These are phyloP conservation scores for Mycena indigotica DNA, from an alignment of 768 basidiomycete species.

Conservation along the genomic window DNA sequence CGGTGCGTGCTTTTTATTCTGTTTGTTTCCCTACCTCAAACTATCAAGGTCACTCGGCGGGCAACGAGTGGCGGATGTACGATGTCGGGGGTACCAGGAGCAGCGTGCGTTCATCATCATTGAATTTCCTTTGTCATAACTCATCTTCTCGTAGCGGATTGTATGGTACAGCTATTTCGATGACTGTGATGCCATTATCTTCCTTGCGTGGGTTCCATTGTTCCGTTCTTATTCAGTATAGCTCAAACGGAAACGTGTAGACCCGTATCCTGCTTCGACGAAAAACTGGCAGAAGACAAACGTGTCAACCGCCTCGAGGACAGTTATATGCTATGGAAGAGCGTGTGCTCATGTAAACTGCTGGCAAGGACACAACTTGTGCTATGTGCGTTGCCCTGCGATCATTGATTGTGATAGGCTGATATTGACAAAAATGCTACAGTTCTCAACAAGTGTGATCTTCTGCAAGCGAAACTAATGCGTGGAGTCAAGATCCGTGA, in stretches of 20 bases:
- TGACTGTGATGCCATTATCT: constrained; percentile 81
- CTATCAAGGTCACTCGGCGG: constrained; percentile 54
- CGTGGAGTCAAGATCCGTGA: constrained; percentile 67
- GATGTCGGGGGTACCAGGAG: constrained; percentile 80
- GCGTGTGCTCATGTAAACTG: constrained; percentile 69
- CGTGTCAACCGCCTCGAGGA: constrained; percentile 76
- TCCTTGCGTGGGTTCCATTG: constrained; percentile 57
- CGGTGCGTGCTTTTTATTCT: constrained; percentile 37
- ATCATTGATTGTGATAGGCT: neutral
- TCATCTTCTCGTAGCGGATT: constrained; percentile 48
- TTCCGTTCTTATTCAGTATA: neutral
- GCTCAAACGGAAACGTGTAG: constrained; percentile 18
- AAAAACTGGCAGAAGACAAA: constrained; percentile 70
- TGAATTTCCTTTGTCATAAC: constrained; percentile 11
- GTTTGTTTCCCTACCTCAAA: constrained; percentile 2
- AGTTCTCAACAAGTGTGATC: constrained; percentile 73
- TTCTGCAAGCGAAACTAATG: constrained; percentile 71
- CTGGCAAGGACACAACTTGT: constrained; percentile 60
- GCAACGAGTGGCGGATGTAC: constrained; percentile 78
- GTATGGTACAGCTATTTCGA: constrained; percentile 85
- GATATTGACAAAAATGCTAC: constrained; percentile 12
- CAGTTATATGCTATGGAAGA: constrained; percentile 73
- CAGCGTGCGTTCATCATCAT: constrained; percentile 46
- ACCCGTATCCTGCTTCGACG: constrained; percentile 80
- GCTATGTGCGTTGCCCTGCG: constrained; percentile 38